A percentile compares a stretch with the other conserved stretches of the same genome.
phyloP scores from a whole-genome alignment of 371 early-diverging fungal genomes.

The Syncephalastrum sp. region DNA sequence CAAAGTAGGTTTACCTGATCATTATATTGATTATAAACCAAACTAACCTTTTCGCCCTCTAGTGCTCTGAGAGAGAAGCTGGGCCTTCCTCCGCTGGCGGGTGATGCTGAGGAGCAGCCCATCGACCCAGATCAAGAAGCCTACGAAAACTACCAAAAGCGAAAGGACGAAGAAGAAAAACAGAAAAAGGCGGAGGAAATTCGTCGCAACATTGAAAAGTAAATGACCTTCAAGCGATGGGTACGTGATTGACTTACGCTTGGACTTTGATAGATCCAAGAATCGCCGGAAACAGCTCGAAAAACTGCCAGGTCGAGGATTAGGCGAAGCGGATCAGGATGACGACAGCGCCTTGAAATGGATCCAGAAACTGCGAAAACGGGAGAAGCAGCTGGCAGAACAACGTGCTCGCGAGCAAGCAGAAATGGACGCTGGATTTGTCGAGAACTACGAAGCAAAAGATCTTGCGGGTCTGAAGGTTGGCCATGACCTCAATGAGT shows the following conservation, averaged over 20 bases:
- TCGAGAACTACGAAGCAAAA: conserved; percentile 34
- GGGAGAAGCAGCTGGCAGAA: conserved; percentile 53
- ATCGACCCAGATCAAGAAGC: conserved; percentile 56
- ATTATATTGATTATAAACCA: background rate
- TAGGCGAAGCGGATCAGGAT: conserved; percentile 68
- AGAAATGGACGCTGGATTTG: conserved; percentile 37
- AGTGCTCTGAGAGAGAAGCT: conserved; percentile 67
- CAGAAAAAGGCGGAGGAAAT: conserved; percentile 48
- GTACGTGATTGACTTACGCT: background rate
- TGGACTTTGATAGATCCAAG: conserved; percentile 43
- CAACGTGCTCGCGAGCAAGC: conserved; percentile 48
- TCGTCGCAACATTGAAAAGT: conserved; percentile 57
- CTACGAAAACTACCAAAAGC: conserved; percentile 62
- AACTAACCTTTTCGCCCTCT: conserved; percentile 5
- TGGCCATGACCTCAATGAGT: conserved; percentile 70
- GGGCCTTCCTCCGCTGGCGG: conserved; percentile 69
- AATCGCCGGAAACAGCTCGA: conserved; percentile 56
- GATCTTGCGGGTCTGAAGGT: conserved; percentile 79
- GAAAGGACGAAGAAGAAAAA: conserved; percentile 51
- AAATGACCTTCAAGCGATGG: conserved; percentile 10
- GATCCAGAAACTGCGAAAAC: conserved; percentile 56
- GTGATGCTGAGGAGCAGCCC: conserved; percentile 32
- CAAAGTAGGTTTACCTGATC: conserved; percentile 48
- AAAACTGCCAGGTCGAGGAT: conserved; percentile 67
- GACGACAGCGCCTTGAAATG: conserved; percentile 60